Conservation (phyloP, 1,284 basidiomycete species). For the Cutaneotrichosporon dermatis region DNA sequence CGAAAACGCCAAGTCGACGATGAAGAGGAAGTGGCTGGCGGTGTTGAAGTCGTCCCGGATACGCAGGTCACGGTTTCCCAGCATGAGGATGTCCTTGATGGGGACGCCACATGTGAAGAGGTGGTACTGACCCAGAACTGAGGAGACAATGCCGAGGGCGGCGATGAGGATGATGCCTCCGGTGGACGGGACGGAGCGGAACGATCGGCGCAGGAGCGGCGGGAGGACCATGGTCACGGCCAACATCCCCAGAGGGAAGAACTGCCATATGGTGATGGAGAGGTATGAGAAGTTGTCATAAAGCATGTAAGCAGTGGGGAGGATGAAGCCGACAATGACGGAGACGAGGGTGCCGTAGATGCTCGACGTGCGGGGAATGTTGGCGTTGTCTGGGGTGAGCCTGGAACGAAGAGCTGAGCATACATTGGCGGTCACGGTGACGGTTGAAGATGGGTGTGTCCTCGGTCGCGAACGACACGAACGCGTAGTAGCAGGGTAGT, state of each 20-base stretch:
- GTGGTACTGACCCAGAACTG: background rate
- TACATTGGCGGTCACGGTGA: no score
- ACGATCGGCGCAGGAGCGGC: constrained; percentile 6
- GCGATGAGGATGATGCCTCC: constrained; percentile 16
- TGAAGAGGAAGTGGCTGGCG: constrained; percentile 6
- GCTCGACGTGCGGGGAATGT: constrained; percentile 13
- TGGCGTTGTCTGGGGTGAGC: constrained; percentile 13
- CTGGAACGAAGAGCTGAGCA: constrained; percentile 5
- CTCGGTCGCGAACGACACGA: constrained; percentile 4
- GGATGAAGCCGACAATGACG: constrained; percentile 7
- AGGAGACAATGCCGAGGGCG: constrained; percentile 3
- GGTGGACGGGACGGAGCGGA: constrained; percentile 2
- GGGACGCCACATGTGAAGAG: background rate
- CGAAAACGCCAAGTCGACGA: constrained; percentile 8
- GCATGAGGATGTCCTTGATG: constrained; percentile 3
- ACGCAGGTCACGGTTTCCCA: background rate
- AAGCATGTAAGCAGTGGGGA: background rate
- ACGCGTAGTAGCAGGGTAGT: constrained; percentile 12
- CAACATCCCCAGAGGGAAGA: constrained; percentile 15
- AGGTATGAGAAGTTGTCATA: constrained; percentile 1
- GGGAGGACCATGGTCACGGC: constrained; percentile 15
- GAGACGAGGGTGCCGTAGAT: constrained; percentile 14
- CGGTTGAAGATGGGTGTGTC: no score
- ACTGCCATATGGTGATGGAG: constrained; percentile 12
- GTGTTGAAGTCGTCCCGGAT: background rate